phyloP scores from a whole-genome alignment of 192 early-diverging fungal genomes.

The Spizellomyces sp. region DNA sequence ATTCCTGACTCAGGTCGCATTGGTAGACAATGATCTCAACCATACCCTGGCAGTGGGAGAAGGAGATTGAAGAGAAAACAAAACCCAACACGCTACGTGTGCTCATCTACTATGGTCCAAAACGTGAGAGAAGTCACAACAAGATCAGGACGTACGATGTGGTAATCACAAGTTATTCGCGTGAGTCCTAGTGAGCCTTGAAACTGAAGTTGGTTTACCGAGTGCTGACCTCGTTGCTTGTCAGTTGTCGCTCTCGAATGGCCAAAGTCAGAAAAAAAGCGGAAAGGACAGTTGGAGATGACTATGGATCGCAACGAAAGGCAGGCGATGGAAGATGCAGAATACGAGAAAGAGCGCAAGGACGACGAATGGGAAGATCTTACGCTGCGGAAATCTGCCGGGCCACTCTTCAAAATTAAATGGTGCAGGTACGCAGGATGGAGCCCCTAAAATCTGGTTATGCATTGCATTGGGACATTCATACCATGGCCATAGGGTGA shows the following conservation, averaged over 20 bases:
- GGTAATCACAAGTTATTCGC: slow-evolving; percentile 39
- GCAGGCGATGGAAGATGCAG: slow-evolving; percentile 8
- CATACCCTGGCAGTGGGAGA: slow-evolving; percentile 48
- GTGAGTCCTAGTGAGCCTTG: too few relatives aligned
- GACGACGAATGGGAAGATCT: not conserved
- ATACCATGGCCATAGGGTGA: slow-evolving; percentile 31
- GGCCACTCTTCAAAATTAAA: slow-evolving; percentile 32
- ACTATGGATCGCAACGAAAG: not conserved
- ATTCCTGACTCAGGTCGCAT: not conserved
- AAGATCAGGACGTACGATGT: slow-evolving; percentile 44
- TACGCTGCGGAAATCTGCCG: slow-evolving; percentile 11
- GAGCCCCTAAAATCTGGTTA: not conserved
- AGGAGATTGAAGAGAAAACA: slow-evolving; percentile 63
- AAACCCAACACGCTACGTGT: slow-evolving; percentile 52
- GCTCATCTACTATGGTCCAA: slow-evolving; percentile 61
- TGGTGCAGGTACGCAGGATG: not conserved
- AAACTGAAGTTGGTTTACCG: too few relatives aligned
- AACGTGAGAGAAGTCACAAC: slow-evolving; percentile 41
- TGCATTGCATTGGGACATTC: not conserved
- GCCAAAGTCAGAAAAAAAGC: slow-evolving; percentile 23
- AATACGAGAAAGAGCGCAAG: slow-evolving; percentile 26
- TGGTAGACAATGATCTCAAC: slow-evolving; percentile 5
- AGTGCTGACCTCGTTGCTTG: too few relatives aligned
- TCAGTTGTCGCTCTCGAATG: slow-evolving; percentile 30
- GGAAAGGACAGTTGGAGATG: not conserved